Percentiles rank a stretch among this genome's conserved stretches.
These are phyloP conservation scores for Candida anglica DNA, from an alignment of 805 yeast species.

Conservation along the genomic window DNA sequence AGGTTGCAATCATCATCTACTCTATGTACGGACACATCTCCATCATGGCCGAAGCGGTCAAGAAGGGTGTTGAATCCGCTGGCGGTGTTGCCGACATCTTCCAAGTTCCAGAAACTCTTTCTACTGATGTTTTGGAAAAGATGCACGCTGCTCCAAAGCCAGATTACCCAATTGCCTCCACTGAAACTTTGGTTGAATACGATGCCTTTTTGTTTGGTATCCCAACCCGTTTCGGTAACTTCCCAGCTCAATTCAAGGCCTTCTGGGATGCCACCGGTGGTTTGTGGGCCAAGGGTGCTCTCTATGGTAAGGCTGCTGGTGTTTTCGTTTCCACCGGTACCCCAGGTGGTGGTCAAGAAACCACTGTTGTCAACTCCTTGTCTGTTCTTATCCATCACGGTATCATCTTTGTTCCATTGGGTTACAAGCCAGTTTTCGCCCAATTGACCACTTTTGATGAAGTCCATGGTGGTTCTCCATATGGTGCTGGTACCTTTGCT, in stretches of 20 bases:
- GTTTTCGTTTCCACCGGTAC: conserved; percentile 72
- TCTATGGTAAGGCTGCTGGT: conserved; percentile 72
- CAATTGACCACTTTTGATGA: conserved; percentile 55
- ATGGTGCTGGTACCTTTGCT: conserved; percentile 84
- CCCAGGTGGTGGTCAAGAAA: conserved; percentile 81
- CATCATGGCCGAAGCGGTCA: conserved; percentile 62
- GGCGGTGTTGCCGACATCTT: conserved; percentile 60
- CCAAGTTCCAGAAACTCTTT: conserved; percentile 78
- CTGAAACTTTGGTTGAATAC: conserved; percentile 54
- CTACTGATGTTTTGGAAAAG: conserved; percentile 53
- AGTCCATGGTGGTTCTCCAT: conserved; percentile 77
- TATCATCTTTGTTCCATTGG: conserved; percentile 74
- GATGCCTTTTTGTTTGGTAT: conserved; percentile 84
- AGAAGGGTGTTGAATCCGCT: conserved; percentile 61
- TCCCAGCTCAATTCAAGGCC: conserved; percentile 73
- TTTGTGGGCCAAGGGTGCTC: conserved; percentile 71
- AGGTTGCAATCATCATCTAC: conserved; percentile 74
- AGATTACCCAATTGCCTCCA: conserved; percentile 56
- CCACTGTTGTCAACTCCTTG: conserved; percentile 59
- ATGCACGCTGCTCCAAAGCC: conserved; percentile 70
- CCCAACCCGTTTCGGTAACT: conserved; percentile 81
- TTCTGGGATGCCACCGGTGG: conserved; percentile 80
- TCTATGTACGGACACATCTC: conserved; percentile 79
- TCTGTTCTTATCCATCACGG: conserved; percentile 77
- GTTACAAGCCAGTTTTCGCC: conserved; percentile 56